Evolutionary conservation across 805 yeast species (phyloP), one percentile per base, ranked within the genome.

Genomic region (Candida xiaguanensis): DNA sequence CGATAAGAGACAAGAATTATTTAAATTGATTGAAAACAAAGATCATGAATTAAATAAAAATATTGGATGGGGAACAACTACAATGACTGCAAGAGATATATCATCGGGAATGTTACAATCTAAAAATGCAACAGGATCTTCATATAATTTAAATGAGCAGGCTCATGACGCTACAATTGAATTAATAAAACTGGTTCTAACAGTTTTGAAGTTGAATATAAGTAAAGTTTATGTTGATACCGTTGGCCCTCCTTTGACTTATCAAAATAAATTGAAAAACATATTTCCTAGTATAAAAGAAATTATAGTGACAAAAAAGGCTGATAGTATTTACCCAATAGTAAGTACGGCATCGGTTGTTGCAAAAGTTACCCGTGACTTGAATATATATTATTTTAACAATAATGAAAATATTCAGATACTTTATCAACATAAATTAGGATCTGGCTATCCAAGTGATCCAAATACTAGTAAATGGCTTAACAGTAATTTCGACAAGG

Each of bases 401-500:
- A 25, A 16, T 12, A 59, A 60, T 35, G 46, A 55, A 38, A 45
- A 57, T 41, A 29, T 69, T 40, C 41, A 52, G 42, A 32, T 52
- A 42, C 36, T 69, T 8, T 55, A 49, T 38, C 65, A 61, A 22
- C 78, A 81, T 64, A 42, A 31, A 3, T 34, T 67, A 5, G 99
- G 99, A 1, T 85, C 95, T 0, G 99, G 99, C 1, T 93, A 93
- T 58, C 98, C 99, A 0, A 77, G 90, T 3, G 99, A 93, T 59
- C 95, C 96, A 2, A 77, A 78, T 45, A 91, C 99, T 0, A 72
- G 75, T n/a, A 51, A 51, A 26, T 93, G 96, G 96, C 64, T 93
- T 29, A 71, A 75, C 28, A 48, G 59, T 0, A 67, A 72, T 17
- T 77, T 85, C 20, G 86, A 87, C 55, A 74, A 74, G 11, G 66